phyloP scores from a whole-genome alignment of 2,329 filamentous ascomycete species.

The Colletotrichum orbiculare region DNA sequence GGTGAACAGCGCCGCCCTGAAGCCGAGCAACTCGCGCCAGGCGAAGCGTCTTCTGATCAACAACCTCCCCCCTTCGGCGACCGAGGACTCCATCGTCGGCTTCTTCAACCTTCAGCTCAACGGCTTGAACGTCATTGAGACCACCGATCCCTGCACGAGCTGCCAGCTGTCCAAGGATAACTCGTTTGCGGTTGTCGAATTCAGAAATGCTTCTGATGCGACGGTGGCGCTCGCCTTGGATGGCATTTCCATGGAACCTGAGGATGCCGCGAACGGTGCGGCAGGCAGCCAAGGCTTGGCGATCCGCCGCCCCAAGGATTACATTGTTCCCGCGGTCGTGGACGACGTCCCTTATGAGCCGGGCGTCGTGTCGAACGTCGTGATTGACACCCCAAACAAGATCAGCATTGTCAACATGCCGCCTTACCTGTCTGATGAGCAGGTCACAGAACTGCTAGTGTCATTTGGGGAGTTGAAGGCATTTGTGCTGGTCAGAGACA shows the following conservation, averaged over 20 bases:
- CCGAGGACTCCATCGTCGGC: constrained; percentile 78
- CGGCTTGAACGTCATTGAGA: constrained; percentile 90
- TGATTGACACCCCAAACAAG: constrained; percentile 95
- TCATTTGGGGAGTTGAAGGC: constrained; percentile 94
- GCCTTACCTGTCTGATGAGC: constrained; percentile 86
- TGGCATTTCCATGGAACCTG: constrained; percentile 86
- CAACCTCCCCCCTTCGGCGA: constrained; percentile 79
- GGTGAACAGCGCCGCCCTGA: constrained; percentile 80
- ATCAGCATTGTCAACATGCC: constrained; percentile 93
- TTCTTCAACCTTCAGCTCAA: constrained; percentile 99
- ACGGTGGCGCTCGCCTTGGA: constrained; percentile 92
- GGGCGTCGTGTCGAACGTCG: constrained; percentile 80
- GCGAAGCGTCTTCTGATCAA: constrained; percentile 90
- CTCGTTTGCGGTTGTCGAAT: constrained; percentile 89
- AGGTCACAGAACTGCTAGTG: constrained; percentile 88
- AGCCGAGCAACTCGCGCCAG: constrained; percentile 92
- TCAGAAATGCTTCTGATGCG: constrained; percentile 86
- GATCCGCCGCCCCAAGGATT: constrained; percentile 93
- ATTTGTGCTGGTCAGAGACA: constrained; percentile 90
- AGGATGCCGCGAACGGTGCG: constrained; percentile 67
- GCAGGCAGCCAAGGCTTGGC: constrained; percentile 69
- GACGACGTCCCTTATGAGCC: constrained; percentile 80
- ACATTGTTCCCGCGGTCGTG: constrained; percentile 86
- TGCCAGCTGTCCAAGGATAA: constrained; percentile 84
- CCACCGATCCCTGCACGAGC: constrained; percentile 84